Evolutionary conservation across 441 rosid genomes (phyloP).

Genomic region (Theobroma grandiflorum): DNA sequence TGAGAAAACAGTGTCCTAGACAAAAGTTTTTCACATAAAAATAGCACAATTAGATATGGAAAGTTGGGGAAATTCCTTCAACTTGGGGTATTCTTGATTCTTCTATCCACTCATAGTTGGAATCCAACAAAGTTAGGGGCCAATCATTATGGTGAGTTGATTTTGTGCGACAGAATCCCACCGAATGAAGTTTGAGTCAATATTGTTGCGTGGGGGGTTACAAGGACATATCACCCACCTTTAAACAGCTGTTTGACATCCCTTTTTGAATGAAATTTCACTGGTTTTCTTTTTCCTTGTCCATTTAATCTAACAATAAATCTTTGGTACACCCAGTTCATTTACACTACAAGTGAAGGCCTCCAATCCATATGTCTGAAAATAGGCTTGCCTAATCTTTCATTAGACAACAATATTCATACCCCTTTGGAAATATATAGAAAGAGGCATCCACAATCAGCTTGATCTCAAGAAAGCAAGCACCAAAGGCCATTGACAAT

Average conservation of each 20-base stretch:
- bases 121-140: slow-evolving; percentile 12
- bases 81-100: neutral
- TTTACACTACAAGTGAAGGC: neutral
- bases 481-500: neutral
- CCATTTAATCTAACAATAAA: no score
- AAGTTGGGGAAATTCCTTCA: neutral
- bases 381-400: no score
- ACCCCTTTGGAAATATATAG: no score
- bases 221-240: neutral
- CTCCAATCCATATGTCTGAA: no score
- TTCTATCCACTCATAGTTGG: neutral
- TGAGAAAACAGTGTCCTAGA: neutral
- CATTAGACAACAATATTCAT: neutral
- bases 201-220: neutral
- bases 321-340: no score
- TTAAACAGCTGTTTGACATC: neutral
- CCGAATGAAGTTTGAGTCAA: neutral
- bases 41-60: neutral
- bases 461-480: neutral
- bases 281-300: neutral
- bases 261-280: neutral
- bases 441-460: neutral
- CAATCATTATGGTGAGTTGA: slow-evolving; percentile 5
- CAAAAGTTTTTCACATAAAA: neutral
- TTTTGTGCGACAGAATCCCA: neutral